Base-by-base conservation (phyloP, 75 land plant species). In the Azolla pinnata region DNA sequence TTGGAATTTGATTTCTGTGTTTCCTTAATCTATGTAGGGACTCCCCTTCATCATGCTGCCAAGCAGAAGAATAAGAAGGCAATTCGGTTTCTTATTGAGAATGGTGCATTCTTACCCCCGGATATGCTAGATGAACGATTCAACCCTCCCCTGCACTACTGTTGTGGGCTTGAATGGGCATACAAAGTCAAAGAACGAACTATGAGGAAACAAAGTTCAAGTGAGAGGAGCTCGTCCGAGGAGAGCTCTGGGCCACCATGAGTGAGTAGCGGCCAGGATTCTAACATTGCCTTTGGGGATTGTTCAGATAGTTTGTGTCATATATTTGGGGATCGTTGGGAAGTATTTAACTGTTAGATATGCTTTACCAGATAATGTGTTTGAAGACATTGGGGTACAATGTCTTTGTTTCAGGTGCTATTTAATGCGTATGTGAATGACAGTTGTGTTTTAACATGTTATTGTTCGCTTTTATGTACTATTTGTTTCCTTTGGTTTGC, bases 131-230 rank as follows among this genome's bases (percentile, higher is more conserved):
- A 92, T 57, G 67, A 55, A 19, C 81, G 97, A 27, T 92, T 92
- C 70, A 92, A 92, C 61, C 97, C 97, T n/a, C 89, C 88, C 5
- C 82, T 92, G 18, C 97, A 92, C 58, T 92, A 92, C 71, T 92
- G 95, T 44, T 66, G 81, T 24, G 95, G 86, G 17, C 81, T 92
- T 40, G 93, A 92, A 18, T 85, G 86, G 88, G 97, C 95, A 4
- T 92, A 92, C 56, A 84, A 87, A 38, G 33, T 60, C 29, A 59
- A 54, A 44, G 40, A 54, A 21, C 60, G 60, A 57, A 9, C 59
- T 10, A 23, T 46, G 24, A 40, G 16, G 56, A 42, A 47, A 2
- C 55, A 52, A 25, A 23, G 20, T 16, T 50, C 56, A 33, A 63
- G 54, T 52, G 54, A 25, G 29, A 52, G 27, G 54, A 52, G 54